Percentiles rank a stretch among this genome's conserved stretches.
Evolutionary conservation across 441 rosid genomes (phyloP).

Genomic region (Capsella rubella): DNA sequence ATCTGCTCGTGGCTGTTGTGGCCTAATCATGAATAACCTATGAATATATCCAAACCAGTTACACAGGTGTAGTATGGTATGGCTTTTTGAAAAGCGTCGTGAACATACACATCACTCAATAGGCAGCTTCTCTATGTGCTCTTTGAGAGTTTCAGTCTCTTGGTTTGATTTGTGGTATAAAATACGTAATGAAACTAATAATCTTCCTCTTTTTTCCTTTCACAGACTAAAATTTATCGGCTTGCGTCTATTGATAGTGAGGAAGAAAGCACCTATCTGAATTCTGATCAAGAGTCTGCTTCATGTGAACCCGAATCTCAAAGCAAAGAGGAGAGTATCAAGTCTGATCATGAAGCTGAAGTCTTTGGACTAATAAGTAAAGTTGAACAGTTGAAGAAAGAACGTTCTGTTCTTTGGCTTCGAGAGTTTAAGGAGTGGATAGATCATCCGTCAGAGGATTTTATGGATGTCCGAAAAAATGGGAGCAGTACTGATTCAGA

Average conservation of each 20-base stretch:
- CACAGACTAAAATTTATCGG: constrained; percentile 77
- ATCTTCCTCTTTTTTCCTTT: constrained; percentile 32
- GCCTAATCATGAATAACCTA: constrained; percentile 20
- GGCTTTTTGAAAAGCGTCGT: constrained; percentile 11
- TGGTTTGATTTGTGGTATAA: constrained; percentile 35
- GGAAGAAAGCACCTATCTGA: constrained; percentile 64
- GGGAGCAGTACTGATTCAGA: constrained; percentile 44
- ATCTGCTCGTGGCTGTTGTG: constrained; percentile 21
- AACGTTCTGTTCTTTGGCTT: constrained; percentile 88
- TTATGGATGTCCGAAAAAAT: constrained; percentile 48
- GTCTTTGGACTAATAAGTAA: constrained; percentile 84
- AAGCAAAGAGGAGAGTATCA: constrained; percentile 64
- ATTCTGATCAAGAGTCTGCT: constrained; percentile 80
- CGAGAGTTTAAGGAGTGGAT: constrained; percentile 96
- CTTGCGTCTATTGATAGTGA: constrained; percentile 85
- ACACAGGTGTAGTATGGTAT: constrained; percentile 10
- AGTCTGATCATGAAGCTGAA: constrained; percentile 85
- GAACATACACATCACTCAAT: constrained; percentile 17
- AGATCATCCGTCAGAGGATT: constrained; percentile 70
- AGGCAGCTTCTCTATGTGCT: constrained; percentile 32
- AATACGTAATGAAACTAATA: constrained; percentile 23
- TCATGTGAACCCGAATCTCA: constrained; percentile 77
- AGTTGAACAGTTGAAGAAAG: constrained; percentile 94
- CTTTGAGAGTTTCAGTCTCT: constrained; percentile 33
- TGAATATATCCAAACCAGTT: constrained; percentile 20